Evolutionary conservation across 2,329 filamentous ascomycete species (phyloP).

Genomic region (Nigrospora sphaerica): DNA sequence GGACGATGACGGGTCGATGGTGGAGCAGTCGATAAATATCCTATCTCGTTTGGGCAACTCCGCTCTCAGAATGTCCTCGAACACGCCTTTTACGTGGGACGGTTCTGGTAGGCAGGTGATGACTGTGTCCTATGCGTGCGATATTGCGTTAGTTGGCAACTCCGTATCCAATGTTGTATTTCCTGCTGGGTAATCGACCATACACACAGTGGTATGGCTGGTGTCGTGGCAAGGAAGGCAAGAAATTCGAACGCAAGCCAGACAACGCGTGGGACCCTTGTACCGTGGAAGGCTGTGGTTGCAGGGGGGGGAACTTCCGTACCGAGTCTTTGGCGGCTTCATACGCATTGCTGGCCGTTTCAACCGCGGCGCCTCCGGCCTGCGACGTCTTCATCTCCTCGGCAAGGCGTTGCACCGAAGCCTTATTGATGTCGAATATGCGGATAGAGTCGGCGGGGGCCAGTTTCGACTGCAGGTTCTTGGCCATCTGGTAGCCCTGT

Average conservation of each 20-base stretch:
- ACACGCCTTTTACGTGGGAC: conserved; percentile 78
- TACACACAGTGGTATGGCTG: too few relatives aligned
- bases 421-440: conserved; percentile 50
- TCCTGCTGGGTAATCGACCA: too few relatives aligned
- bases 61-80: conserved; percentile 63
- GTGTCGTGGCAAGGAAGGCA: background rate
- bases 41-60: conserved; percentile 48
- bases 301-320: conserved; percentile 13
- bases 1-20: conserved; percentile 86
- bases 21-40: conserved; percentile 92
- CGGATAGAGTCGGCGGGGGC: conserved; percentile 40
- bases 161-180: background rate
- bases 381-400: conserved; percentile 36
- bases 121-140: conserved; percentile 60
- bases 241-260: conserved; percentile 13
- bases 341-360: conserved; percentile 34
- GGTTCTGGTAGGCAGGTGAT: conserved; percentile 88
- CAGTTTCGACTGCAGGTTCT: conserved; percentile 53
- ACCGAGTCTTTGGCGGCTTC: conserved; percentile 47
- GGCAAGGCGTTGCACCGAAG: conserved; percentile 37
- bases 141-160: too few relatives aligned
- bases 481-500: conserved; percentile 57
- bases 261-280: conserved; percentile 2
- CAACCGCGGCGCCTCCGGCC: conserved; percentile 36
- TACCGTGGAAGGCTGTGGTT: background rate